These are phyloP conservation scores for Smittium culicis DNA, from an alignment of 371 early-diverging fungal species.

Conservation along the genomic window DNA sequence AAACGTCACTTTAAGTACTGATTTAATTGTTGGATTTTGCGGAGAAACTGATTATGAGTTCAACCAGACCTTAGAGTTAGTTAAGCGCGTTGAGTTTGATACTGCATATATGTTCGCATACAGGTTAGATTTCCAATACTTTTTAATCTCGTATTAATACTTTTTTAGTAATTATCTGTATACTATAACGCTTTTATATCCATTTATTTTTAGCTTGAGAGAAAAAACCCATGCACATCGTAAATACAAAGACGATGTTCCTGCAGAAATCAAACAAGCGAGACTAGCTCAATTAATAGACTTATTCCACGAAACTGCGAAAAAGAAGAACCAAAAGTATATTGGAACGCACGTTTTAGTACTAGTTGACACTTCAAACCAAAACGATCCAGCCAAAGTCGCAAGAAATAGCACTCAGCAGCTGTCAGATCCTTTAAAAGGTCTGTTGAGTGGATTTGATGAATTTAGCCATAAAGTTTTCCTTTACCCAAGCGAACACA, in stretches of 20 bases:
- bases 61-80: slow-evolving; percentile 47
- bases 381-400: slow-evolving; percentile 16
- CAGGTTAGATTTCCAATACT: too few relatives aligned
- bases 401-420: background rate
- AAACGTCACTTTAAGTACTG: slow-evolving; percentile 55
- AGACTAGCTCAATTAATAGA: slow-evolving; percentile 51
- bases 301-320: slow-evolving; percentile 46
- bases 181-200: too few relatives aligned
- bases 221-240: slow-evolving; percentile 67
- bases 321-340: slow-evolving; percentile 35
- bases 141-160: too few relatives aligned
- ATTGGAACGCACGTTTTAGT: slow-evolving; percentile 44
- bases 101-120: slow-evolving; percentile 74
- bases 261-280: slow-evolving; percentile 39
- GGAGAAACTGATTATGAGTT: slow-evolving; percentile 68
- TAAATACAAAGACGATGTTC: slow-evolving; percentile 49
- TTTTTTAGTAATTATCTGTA: too few relatives aligned
- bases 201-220: slow-evolving; percentile 50
- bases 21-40: slow-evolving; percentile 66
- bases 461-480: slow-evolving; percentile 33
- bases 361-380: slow-evolving; percentile 44
- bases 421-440: background rate
- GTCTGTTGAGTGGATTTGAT: slow-evolving; percentile 23
- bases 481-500: slow-evolving; percentile 11
- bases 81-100: slow-evolving; percentile 54